Evolutionary conservation across 176 grass and related monocot species (phyloP).

Genomic region (Metroxylon sagu): DNA sequence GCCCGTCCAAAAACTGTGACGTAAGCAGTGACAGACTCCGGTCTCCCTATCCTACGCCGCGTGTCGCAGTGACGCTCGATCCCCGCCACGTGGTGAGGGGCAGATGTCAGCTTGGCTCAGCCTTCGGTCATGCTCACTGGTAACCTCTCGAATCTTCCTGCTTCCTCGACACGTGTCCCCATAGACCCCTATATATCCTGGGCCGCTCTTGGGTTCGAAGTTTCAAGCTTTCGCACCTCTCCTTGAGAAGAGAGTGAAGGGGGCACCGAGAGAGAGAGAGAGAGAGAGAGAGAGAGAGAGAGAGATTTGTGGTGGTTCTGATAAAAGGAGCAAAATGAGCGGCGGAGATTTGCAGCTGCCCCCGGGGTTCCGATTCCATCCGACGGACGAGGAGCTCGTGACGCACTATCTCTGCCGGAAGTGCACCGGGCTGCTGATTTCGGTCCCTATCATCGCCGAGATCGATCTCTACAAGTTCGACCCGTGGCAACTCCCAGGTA

Average conservation of each 20-base stretch:
- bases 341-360: conserved; percentile 23
- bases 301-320: too few species aligned
- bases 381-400: conserved; percentile 17
- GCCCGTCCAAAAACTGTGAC: conserved; percentile 21
- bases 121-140: too few species aligned
- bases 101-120: too few species aligned
- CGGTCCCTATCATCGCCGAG: conserved; percentile 3
- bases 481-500: conserved; percentile 40
- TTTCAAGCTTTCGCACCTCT: conserved; percentile 25
- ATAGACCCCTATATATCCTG: conserved; percentile 20
- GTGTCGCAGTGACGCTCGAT: background rate
- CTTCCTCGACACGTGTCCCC: too few species aligned
- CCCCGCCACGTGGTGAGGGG: too few species aligned
- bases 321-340: conserved; percentile 21
- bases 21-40: conserved; percentile 44
- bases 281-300: background rate
- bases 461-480: conserved; percentile 6
- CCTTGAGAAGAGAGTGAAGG: background rate
- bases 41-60: background rate
- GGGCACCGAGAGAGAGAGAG: background rate
- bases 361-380: conserved; percentile 8
- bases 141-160: too few species aligned
- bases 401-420: conserved; percentile 55
- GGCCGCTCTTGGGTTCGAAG: conserved; percentile 7
- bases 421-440: conserved; percentile 34